Evolutionary conservation across 176 grass and related monocot species (phyloP).

Genomic region (Carex littledalei): DNA sequence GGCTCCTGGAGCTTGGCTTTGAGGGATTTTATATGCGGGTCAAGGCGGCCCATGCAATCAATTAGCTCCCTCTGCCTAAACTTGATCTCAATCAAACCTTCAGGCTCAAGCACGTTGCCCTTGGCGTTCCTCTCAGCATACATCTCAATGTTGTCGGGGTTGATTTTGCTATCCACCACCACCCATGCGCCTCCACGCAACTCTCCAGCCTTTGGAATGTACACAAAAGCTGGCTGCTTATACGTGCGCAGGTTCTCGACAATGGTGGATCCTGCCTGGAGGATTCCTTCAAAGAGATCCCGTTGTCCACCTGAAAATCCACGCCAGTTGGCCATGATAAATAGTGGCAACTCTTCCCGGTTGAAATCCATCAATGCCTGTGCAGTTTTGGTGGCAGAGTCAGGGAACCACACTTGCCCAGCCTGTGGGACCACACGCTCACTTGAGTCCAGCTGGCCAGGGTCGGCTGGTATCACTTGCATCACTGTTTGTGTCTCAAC

Average conservation of each 20-base stretch:
- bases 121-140: constrained; percentile 79
- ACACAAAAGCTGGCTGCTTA: constrained; percentile 88
- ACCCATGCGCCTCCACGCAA: constrained; percentile 95
- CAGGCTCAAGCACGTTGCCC: constrained; percentile 91
- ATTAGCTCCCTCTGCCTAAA: constrained; percentile 78
- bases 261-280: constrained; percentile 95
- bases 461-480: constrained; percentile 95
- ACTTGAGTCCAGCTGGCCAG: constrained; percentile 88
- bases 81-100: constrained; percentile 93
- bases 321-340: constrained; percentile 99
- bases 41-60: constrained; percentile 88
- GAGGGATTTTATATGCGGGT: constrained; percentile 55
- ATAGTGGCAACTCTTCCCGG: constrained; percentile 76
- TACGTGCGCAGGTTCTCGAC: constrained; percentile 97
- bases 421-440: constrained; percentile 92
- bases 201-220: constrained; percentile 90
- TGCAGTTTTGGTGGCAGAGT: constrained; percentile 93
- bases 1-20: constrained; percentile 58
- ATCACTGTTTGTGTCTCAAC: constrained; percentile 95
- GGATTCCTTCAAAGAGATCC: constrained; percentile 98
- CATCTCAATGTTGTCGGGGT: constrained; percentile 96
- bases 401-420: constrained; percentile 96
- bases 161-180: constrained; percentile 99
- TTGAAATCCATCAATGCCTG: constrained; percentile 96
- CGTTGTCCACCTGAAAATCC: constrained; percentile 97